Evolutionary conservation across 1,284 basidiomycete species (phyloP), one percentile per base, ranked within the genome.

Genomic region (Fomitopsis betulina): DNA sequence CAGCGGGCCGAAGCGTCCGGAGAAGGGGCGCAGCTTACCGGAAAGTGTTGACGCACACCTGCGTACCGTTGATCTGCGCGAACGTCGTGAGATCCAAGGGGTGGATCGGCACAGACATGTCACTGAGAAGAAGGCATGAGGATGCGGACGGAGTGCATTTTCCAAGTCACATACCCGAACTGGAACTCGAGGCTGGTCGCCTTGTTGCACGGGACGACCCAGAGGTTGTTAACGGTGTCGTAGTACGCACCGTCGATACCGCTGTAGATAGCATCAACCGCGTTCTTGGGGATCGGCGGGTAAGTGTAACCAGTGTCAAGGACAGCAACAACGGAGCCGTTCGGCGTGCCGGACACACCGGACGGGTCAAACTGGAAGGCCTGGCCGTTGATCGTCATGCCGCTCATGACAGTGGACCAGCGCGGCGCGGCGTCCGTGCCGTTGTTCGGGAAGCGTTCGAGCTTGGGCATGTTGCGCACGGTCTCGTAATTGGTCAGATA

Each of bases 381-480:
- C 58, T 65, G 43, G 35, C 69, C 70, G 62, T 72, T 70, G 50
- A 72, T 61, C 9, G 58, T 60, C 64, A 72, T 65, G 38, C 62
- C 61, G 60, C 72, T 71, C 55, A 72, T 59, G 17, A 66, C 55
- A 9, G 69, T 59, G 23, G 65, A 66, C 72, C 71, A 72, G 23
- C 69, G 63, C 21, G 67, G 87, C 79, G 72, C 65, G 60, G 63
- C 67, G 43, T 56, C 83, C 65, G 49, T 82, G 68, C 60, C 73
- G 71, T 58, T 76, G 84, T 50, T 78, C 79, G 66, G 85, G 80
- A 52, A 87, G 79, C 65, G 80, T 73, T 58, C 60, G 19, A 72
- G 67, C 60, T 64, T 61, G 12, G 70, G 67, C 47, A 68, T 64
- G 37, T 61, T n/a, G 5, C 56, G 43, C 39, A 72, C 60, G n/a